phyloP scores from a whole-genome alignment of 495 filamentous ascomycete species.

The Cenococcum geophilum region DNA sequence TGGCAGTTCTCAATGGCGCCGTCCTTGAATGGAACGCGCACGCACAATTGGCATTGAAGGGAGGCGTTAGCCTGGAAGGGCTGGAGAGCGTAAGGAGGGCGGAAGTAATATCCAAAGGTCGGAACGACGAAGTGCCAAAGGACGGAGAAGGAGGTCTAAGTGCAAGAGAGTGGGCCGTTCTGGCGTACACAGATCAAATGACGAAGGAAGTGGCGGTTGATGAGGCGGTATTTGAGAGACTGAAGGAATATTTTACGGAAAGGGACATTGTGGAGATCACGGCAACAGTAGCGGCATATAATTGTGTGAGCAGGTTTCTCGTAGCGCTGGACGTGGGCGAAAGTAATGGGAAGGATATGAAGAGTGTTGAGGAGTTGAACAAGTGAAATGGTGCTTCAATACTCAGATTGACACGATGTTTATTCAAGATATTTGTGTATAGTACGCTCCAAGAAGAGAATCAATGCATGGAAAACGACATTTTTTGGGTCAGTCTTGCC shows the following conservation, averaged over 20 bases:
- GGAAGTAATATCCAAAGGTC: slow-evolving; percentile 47
- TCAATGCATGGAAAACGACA: too few species aligned
- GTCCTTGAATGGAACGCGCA: slow-evolving; percentile 39
- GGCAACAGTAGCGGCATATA: slow-evolving; percentile 72
- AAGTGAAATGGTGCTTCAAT: too few species aligned
- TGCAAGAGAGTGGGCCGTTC: slow-evolving; percentile 31
- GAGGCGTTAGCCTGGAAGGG: slow-evolving; percentile 14
- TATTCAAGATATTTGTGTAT: too few species aligned
- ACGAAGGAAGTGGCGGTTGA: slow-evolving; percentile 33
- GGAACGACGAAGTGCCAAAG: slow-evolving; percentile 33
- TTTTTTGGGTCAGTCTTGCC: too few species aligned
- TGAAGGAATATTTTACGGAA: slow-evolving; percentile 52
- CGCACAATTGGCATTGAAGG: slow-evolving; percentile 29
- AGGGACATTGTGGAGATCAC: slow-evolving; percentile 49
- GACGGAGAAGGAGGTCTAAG: slow-evolving; percentile 25
- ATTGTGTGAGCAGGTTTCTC: slow-evolving; percentile 79
- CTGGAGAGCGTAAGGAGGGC: slow-evolving; percentile 19
- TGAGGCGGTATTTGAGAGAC: slow-evolving; percentile 31
- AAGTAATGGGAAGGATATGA: slow-evolving; percentile 40
- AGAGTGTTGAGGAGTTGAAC: slow-evolving; percentile 16
- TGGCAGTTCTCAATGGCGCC: slow-evolving; percentile 38
- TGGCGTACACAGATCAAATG: slow-evolving; percentile 39
- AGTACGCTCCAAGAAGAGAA: too few species aligned
- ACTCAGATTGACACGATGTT: too few species aligned
- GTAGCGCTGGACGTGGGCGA: slow-evolving; percentile 78